Evolutionary conservation across 2,329 filamentous ascomycete genomes (phyloP).

Genomic region (Colletotrichum horii): DNA sequence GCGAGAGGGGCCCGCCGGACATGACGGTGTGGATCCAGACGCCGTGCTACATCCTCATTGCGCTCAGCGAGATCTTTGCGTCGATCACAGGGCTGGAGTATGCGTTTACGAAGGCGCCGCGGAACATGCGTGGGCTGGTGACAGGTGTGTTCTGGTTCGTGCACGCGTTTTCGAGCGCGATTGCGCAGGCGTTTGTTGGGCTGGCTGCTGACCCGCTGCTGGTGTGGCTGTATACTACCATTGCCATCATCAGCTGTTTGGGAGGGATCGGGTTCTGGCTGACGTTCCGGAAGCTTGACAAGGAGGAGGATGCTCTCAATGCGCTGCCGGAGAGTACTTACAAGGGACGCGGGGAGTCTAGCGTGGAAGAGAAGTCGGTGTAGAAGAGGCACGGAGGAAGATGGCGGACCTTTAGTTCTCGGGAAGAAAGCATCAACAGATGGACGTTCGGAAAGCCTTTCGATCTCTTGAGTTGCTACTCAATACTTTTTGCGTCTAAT

Average conservation of each 20-base stretch:
- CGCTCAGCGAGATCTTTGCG: constrained; percentile 32
- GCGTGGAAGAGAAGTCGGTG: not conserved
- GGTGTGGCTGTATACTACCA: constrained; percentile 67
- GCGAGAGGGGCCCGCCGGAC: constrained; percentile 34
- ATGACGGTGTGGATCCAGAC: constrained; percentile 62
- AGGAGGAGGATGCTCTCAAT: constrained; percentile 67
- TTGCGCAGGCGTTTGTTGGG: constrained; percentile 52
- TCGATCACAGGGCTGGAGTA: constrained; percentile 59
- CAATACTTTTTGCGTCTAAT: not conserved
- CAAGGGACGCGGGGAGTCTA: not conserved
- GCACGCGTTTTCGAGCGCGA: constrained; percentile 61
- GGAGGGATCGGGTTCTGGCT: constrained; percentile 67
- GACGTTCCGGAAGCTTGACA: constrained; percentile 60
- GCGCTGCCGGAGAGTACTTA: constrained; percentile 42
- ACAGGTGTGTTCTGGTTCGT: constrained; percentile 61
- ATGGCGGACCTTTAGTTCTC: accelerated
- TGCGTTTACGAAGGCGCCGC: constrained; percentile 68
- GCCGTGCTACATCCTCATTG: constrained; percentile 34
- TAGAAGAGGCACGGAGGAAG: not conserved
- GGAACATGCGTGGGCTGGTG: constrained; percentile 68
- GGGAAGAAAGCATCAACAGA: not conserved
- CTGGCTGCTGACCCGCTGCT: constrained; percentile 56
- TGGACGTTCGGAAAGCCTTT: not conserved
- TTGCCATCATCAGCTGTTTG: constrained; percentile 61
- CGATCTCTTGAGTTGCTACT: not conserved